A percentile compares a stretch with the other conserved stretches of the same genome.
These are phyloP conservation scores for Trypanosomatidae sp. DNA, from an alignment of 208 protist species.

Conservation along the genomic window DNA sequence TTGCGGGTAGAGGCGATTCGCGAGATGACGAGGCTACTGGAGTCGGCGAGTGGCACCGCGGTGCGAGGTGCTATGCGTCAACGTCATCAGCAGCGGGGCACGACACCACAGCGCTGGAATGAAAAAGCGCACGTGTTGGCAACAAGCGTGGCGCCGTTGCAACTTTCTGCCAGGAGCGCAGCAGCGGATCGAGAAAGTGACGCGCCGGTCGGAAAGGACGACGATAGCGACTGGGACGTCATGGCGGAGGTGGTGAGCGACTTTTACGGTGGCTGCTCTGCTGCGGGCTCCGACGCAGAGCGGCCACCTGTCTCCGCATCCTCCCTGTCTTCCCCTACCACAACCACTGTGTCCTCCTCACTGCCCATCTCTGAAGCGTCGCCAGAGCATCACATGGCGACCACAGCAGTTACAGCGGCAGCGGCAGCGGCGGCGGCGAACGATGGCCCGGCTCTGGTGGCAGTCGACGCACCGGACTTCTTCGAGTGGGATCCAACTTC, in stretches of 20 bases:
- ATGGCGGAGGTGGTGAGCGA: background rate
- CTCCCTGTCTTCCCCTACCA: background rate
- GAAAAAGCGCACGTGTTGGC: background rate
- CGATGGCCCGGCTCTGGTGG: background rate
- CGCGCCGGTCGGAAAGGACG: background rate
- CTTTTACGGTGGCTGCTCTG: background rate
- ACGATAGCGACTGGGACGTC: constrained; percentile 7
- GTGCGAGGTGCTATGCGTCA: background rate
- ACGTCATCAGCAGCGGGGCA: background rate
- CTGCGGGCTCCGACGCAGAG: background rate
- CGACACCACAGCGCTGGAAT: background rate
- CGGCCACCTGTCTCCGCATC: background rate
- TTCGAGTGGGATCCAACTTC: constrained; percentile 79
- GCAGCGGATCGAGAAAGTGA: background rate
- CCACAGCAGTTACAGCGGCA: background rate
- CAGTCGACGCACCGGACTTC: constrained; percentile 8
- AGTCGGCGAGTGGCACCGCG: constrained; percentile 15
- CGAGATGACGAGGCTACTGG: constrained; percentile 15
- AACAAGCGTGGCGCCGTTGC: background rate
- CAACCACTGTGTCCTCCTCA: constrained; percentile 2
- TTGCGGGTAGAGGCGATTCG: constrained; percentile 18
- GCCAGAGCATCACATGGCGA: background rate
- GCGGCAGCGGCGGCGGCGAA: background rate
- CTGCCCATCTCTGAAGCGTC: constrained; percentile 5
- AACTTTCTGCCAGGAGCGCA: background rate